Base-by-base conservation (phyloP, 2,329 filamentous ascomycete genomes). In the Aspergillus sclerotialis region DNA sequence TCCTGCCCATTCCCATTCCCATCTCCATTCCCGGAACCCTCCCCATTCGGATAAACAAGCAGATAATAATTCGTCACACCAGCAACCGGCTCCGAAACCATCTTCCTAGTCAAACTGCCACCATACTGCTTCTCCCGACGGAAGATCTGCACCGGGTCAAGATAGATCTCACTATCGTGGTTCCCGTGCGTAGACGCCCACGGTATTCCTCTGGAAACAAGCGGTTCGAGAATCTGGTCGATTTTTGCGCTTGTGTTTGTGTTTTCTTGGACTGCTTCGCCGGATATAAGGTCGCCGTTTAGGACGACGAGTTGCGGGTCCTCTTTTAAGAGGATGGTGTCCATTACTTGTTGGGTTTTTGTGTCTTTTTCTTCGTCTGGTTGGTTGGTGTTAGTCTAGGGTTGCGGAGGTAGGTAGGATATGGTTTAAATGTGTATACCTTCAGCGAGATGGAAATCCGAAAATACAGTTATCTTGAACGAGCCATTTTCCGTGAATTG, bases 151-250 rank as follows among this genome's bases (percentile, higher is more conserved):
- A 53, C 41, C 1, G 69, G 68, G 0, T 71, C 73, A 7, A 82
- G 56, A 41, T 81, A 80, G 49, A 65, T 73, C 23, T 74, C 60
- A 30, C 71, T 69, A 44, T 86, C 82, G 46, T 86, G 82, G 37
- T 85, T 85, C 0, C 82, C 82, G 42, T 85, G 85, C 0, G 79
- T 79, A 1, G 76, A 78, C 2, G 79, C 80, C 75, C 79, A 86
- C 0, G 67, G 65, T 0, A 82, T 50, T 6, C 65, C 63, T 11
- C 72, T 68, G 3, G 70, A 43, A 1, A 81, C 61, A 0, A 86
- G 58, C 0, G 78, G 79, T 2, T 49, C 58, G 1, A 82, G 74
- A 7, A 82, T 69, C 44, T 70, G 57, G 44, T 83, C 75, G 3
- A 84, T 37, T 35, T 81, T 79, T 5, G 58, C 46, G 0, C 74